Evolutionary conservation across 1,284 basidiomycete species (phyloP).

Genomic region (Rhodotorula sp.): DNA sequence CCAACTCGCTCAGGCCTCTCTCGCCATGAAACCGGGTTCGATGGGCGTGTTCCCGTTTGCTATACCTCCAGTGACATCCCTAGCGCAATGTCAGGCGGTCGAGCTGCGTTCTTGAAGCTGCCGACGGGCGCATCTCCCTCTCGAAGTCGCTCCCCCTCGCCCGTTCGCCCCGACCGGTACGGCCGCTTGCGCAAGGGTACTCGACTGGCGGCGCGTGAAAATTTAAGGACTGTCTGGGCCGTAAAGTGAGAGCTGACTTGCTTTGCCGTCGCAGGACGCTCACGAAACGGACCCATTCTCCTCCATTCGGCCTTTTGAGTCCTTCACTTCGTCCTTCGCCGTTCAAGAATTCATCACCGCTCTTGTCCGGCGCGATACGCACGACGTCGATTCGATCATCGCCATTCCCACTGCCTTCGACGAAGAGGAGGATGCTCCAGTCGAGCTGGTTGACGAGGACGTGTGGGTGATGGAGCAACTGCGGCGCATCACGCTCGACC

Average conservation of each 20-base stretch:
- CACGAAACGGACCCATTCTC: constrained; percentile 27
- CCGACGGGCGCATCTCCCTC: too few species aligned
- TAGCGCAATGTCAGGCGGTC: too few species aligned
- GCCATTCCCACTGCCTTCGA: constrained; percentile 47
- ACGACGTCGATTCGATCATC: constrained; percentile 80
- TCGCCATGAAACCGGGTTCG: too few species aligned
- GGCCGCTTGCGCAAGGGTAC: constrained; percentile 6
- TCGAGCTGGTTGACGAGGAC: constrained; percentile 65
- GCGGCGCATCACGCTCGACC: constrained; percentile 84
- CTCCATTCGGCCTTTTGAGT: constrained; percentile 44
- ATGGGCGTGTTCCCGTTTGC: too few species aligned
- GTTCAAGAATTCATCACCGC: constrained; percentile 91
- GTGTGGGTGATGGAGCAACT: constrained; percentile 92
- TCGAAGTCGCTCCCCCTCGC: too few species aligned
- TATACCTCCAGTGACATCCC: too few species aligned
- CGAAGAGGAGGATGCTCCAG: constrained; percentile 57
- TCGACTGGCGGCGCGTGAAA: not conserved
- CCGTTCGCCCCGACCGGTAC: not conserved
- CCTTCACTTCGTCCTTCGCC: constrained; percentile 79
- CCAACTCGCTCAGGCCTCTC: too few species aligned
- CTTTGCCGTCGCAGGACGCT: not conserved
- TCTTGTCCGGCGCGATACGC: constrained; percentile 78
- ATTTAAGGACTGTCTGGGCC: not conserved
- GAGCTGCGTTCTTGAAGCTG: too few species aligned
- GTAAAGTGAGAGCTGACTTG: not conserved